Percentiles rank a stretch among this genome's conserved stretches.
phyloP scores from a whole-genome alignment of 305 asterid genomes.

The Fraxinus dipetala region DNA sequence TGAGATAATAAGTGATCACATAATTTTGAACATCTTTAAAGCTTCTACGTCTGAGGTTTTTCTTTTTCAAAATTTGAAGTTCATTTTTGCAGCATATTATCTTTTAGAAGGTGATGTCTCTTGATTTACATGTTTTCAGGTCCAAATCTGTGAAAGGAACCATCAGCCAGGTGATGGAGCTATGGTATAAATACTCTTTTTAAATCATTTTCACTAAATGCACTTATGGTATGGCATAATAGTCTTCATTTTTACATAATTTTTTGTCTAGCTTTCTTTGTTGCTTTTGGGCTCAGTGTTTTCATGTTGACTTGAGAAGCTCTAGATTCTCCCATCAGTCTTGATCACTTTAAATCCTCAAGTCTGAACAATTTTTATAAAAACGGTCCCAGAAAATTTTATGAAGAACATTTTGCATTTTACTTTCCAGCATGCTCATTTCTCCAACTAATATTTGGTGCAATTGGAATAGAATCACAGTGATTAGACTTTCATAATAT shows the following conservation, averaged over 20 bases:
- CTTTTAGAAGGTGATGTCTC: slow-evolving; percentile 21
- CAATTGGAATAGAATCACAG: neutral
- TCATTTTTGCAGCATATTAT: neutral
- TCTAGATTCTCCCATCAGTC: neutral
- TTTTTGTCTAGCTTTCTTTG: neutral
- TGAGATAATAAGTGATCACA: neutral
- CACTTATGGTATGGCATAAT: neutral
- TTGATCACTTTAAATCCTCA: neutral
- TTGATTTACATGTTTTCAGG: slow-evolving; percentile 48
- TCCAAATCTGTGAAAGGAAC: slow-evolving; percentile 86
- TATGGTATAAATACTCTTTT: slow-evolving; percentile 46
- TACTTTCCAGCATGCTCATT: neutral
- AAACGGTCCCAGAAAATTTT: neutral
- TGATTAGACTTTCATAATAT: slow-evolving; percentile 13
- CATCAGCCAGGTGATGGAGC: slow-evolving; percentile 87
- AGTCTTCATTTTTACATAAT: neutral
- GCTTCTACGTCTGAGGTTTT: neutral
- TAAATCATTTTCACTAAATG: neutral
- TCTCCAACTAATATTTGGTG: neutral
- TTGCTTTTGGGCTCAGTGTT: neutral
- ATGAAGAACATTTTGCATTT: neutral
- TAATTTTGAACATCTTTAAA: slow-evolving; percentile 9
- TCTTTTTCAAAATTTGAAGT: neutral
- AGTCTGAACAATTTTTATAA: neutral
- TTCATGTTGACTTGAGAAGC: neutral